phyloP scores from a whole-genome alignment of 140 eudicot genomes.

The Oenanthe javanica region DNA sequence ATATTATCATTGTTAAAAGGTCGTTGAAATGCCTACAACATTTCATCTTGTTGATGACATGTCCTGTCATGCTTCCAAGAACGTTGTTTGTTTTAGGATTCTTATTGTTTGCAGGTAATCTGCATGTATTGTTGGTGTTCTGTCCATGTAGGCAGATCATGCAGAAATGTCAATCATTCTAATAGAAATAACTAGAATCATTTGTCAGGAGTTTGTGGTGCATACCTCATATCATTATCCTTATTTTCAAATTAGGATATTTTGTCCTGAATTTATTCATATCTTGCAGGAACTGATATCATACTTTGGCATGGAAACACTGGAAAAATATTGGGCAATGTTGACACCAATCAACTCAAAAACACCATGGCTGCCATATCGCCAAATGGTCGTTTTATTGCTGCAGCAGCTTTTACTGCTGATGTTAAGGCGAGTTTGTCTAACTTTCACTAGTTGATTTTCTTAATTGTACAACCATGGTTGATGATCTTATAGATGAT shows the following conservation, averaged over 20 bases:
- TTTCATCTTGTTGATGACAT: background rate
- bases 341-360: constrained; percentile 92
- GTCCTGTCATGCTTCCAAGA: background rate
- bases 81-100: background rate
- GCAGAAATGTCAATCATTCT: background rate
- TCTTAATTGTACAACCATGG: background rate
- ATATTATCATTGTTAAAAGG: background rate
- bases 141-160: background rate
- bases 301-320: constrained; percentile 86
- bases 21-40: background rate
- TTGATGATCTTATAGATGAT: background rate
- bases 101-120: background rate
- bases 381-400: constrained; percentile 90
- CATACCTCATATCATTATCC: background rate
- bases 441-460: background rate
- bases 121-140: background rate
- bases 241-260: background rate
- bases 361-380: constrained; percentile 94
- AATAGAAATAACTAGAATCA: background rate
- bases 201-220: background rate
- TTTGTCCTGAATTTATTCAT: background rate
- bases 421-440: constrained; percentile 70
- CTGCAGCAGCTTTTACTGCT: constrained; percentile 98
- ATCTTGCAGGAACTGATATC: constrained; percentile 75
- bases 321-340: constrained; percentile 72